Conservation (phyloP, 2,329 filamentous ascomycete species). For the Calonectria ilicicola region DNA sequence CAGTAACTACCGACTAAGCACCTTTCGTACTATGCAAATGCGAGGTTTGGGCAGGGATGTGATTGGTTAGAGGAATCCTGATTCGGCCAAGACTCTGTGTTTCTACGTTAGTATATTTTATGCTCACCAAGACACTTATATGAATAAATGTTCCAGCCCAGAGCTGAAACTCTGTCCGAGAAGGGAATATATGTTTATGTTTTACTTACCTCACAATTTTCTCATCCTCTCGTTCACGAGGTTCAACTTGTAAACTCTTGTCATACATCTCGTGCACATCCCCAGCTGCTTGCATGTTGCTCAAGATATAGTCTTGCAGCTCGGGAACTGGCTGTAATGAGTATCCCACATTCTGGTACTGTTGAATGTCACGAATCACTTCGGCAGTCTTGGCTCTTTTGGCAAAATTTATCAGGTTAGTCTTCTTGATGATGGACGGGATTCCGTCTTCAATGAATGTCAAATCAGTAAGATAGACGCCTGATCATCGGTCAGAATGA, state of each 20-base stretch:
- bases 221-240: conserved; percentile 96
- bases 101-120: conserved; percentile 37
- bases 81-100: conserved; percentile 69
- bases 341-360: conserved; percentile 99
- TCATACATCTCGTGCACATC: conserved; percentile 99
- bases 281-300: conserved; percentile 93
- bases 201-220: conserved; percentile 94
- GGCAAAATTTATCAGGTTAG: conserved; percentile 97
- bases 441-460: conserved; percentile 99
- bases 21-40: conserved; percentile 7
- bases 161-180: conserved; percentile 26
- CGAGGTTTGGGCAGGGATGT: conserved; percentile 13
- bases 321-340: conserved; percentile 89
- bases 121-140: conserved; percentile 11
- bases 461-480: conserved; percentile 95
- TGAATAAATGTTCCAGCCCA: conserved; percentile 33
- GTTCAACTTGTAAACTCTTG: conserved; percentile 92
- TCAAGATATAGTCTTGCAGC: conserved; percentile 95
- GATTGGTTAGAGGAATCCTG: conserved; percentile 66
- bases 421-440: conserved; percentile 94
- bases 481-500: conserved; percentile 54
- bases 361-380: conserved; percentile 97
- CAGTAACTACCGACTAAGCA: no score
- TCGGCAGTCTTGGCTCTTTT: conserved; percentile 98
- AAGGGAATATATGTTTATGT: conserved; percentile 40